Conservation (phyloP, 2,329 filamentous ascomycete species). For the Sclerotinia borealis region DNA sequence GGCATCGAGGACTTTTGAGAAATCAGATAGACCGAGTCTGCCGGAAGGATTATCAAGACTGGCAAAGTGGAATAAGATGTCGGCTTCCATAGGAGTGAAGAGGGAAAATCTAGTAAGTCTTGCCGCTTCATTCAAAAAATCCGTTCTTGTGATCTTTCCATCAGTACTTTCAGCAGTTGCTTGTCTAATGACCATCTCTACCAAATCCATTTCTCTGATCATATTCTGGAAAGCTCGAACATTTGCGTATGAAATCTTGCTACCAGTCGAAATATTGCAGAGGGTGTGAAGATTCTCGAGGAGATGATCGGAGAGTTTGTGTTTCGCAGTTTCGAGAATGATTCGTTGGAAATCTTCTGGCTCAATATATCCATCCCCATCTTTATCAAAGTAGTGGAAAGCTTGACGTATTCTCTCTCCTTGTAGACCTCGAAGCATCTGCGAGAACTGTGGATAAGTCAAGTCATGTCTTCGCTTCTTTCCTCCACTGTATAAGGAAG, state of each 20-base stretch:
- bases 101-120: slow-evolving; percentile 88
- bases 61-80: slow-evolving; percentile 98
- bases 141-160: slow-evolving; percentile 86
- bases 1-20: slow-evolving; percentile 90
- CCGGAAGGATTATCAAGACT: slow-evolving; percentile 86
- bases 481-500: slow-evolving; percentile 84
- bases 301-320: slow-evolving; percentile 96
- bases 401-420: slow-evolving; percentile 94
- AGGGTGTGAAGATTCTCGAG: slow-evolving; percentile 85
- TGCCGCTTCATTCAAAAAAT: slow-evolving; percentile 92
- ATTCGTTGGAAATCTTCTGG: slow-evolving; percentile 96
- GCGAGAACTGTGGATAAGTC: slow-evolving; percentile 93
- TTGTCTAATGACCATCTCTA: slow-evolving; percentile 86
- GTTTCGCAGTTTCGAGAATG: slow-evolving; percentile 83
- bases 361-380: slow-evolving; percentile 90
- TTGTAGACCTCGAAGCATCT: slow-evolving; percentile 94
- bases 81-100: slow-evolving; percentile 97
- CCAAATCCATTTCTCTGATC: slow-evolving; percentile 94
- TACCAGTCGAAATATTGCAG: slow-evolving; percentile 87
- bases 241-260: slow-evolving; percentile 95
- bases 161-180: slow-evolving; percentile 78
- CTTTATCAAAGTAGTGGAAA: slow-evolving; percentile 85
- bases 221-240: slow-evolving; percentile 98
- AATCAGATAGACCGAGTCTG: slow-evolving; percentile 73
- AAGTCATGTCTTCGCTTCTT: slow-evolving; percentile 84